These are phyloP conservation scores for Apiotrichum mycotoxinovorans DNA, from an alignment of 1,284 basidiomycete genomes.

Conservation along the genomic window DNA sequence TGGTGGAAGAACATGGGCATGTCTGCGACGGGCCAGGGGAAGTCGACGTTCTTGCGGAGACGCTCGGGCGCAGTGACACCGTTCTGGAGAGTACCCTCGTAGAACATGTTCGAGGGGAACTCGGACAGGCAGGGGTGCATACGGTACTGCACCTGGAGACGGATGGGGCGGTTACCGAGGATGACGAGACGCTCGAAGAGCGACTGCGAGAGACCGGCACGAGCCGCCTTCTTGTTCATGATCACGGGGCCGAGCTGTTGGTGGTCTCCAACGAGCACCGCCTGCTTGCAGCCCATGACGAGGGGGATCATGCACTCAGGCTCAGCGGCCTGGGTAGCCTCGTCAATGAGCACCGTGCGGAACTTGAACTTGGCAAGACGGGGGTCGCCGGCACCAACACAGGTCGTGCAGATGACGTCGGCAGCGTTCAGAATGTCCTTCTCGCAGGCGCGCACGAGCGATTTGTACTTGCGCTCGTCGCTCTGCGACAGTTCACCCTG, in stretches of 20 bases:
- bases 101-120: constrained; percentile 99
- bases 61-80: constrained; percentile 98
- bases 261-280: constrained; percentile 96
- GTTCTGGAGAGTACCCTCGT: constrained; percentile 97
- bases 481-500: constrained; percentile 94
- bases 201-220: constrained; percentile 93
- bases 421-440: constrained; percentile 93
- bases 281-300: constrained; percentile 96
- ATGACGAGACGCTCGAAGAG: constrained; percentile 96
- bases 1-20: constrained; percentile 99
- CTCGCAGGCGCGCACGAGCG: constrained; percentile 88
- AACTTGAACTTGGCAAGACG: constrained; percentile 95
- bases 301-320: constrained; percentile 99
- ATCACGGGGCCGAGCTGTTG: constrained; percentile 98
- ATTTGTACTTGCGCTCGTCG: constrained; percentile 97
- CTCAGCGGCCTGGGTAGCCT: constrained; percentile 97
- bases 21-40: constrained; percentile 97
- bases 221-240: constrained; percentile 99
- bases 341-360: constrained; percentile 95
- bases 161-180: constrained; percentile 92
- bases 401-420: constrained; percentile 98
- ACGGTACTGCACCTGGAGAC: constrained; percentile 98
- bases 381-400: constrained; percentile 95
- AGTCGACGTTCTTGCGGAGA: constrained; percentile 94
- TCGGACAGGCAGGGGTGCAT: constrained; percentile 99